phyloP scores from a whole-genome alignment of 2,329 filamentous ascomycete genomes.

The Dothideomycetes sp. region DNA sequence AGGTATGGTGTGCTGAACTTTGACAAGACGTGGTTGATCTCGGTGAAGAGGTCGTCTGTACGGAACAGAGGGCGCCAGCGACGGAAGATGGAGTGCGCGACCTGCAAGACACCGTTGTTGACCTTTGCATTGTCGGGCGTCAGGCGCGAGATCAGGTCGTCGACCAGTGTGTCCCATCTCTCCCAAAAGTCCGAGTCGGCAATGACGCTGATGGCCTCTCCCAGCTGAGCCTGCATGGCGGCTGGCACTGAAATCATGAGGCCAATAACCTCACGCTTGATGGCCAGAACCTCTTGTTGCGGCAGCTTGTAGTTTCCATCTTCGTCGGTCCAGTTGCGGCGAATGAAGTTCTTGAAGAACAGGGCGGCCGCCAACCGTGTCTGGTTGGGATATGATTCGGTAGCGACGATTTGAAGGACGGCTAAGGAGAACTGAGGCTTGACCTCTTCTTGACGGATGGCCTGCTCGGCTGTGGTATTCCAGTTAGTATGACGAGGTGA shows the following conservation, averaged over 20 bases:
- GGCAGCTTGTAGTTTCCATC: constrained; percentile 89
- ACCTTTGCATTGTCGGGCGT: constrained; percentile 70
- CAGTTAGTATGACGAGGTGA: constrained; percentile 6
- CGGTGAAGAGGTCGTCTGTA: constrained; percentile 83
- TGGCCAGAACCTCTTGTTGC: constrained; percentile 70
- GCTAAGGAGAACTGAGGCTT: constrained; percentile 78
- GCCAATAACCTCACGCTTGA: constrained; percentile 91
- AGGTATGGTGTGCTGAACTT: constrained; percentile 82
- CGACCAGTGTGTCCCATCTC: constrained; percentile 90
- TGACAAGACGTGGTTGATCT: constrained; percentile 89
- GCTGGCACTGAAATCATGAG: constrained; percentile 90
- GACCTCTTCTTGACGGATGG: constrained; percentile 67
- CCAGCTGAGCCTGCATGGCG: constrained; percentile 83
- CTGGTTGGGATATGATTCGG: constrained; percentile 60
- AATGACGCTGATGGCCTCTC: constrained; percentile 93
- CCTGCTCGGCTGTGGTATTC: constrained; percentile 60
- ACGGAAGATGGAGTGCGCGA: constrained; percentile 96
- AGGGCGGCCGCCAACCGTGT: constrained; percentile 81
- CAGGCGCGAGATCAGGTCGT: constrained; percentile 82
- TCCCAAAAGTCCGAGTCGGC: constrained; percentile 97
- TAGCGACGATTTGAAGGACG: constrained; percentile 83
- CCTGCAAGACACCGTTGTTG: constrained; percentile 91
- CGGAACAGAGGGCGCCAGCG: constrained; percentile 91
- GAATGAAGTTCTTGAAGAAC: constrained; percentile 98
- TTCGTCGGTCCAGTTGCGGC: constrained; percentile 88